Evolutionary conservation across 495 filamentous ascomycete genomes (phyloP), one percentile per base, ranked within the genome.

Genomic region (Staphylotrichum tortipilum): DNA sequence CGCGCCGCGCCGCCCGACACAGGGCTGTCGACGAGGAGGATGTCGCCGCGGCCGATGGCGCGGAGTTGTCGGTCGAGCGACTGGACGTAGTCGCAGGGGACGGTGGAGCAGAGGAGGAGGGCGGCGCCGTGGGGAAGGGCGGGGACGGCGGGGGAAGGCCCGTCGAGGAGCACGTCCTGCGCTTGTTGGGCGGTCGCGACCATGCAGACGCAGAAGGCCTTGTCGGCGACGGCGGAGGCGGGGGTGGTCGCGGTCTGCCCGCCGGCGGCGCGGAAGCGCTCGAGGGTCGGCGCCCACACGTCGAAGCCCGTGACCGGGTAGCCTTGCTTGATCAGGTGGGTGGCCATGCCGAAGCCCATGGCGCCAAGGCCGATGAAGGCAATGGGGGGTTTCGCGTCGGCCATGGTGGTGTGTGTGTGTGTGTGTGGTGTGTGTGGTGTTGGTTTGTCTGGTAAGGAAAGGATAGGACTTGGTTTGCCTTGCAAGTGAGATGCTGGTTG

Each of bases 261-360:
- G 43, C 85, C 84, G 3, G 79, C 83, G 2, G 75, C 68, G 43
- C 76, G 63, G 70, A 92, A 88, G 8, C 74, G 76, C 38, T 84
- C 77, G n/a, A 89, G 72, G 0, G 83, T 80, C n/a, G 84, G 81
- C 1, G 69, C 70, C 71, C 80, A 88, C 49, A 89, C 77, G 60
- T 92, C 87, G 62, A 80, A 92, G 40, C 84, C 85, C 29, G 79
- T 85, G 17, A 92, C 83, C 1, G 68, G 39, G 60, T 83, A 85
- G 49, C 80, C 81, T 36, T 79, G 67, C 57, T 82, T 82, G 54
- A 89, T 67, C 38, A 92, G 79, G 57, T 88, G 77, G 33, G 80
- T 83, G 57, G 87, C 86, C 84, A 90, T 91, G 54, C 86, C 86
- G 61, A 86, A 87, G 59, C 87, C 87, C 87, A 90, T 92, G 68